Evolutionary conservation across 352 stramenopile species (phyloP), one percentile per base, ranked within the genome.

Genomic region (Globisporangium paddicum): DNA sequence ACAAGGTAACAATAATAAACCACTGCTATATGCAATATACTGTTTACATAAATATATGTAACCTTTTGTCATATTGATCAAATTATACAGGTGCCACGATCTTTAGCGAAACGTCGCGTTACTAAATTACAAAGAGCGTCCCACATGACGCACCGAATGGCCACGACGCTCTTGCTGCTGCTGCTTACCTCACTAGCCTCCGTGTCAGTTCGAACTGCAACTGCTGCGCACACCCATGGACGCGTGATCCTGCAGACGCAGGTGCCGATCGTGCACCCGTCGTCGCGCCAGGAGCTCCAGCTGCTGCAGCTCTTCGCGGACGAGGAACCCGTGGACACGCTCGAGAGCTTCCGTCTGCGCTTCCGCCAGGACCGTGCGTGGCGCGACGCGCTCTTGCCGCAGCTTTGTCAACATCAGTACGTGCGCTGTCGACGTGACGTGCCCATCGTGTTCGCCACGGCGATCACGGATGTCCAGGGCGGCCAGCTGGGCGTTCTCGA

Each of bases 261-360:
- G 34, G 40, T 63, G 14, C 26, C 57, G 19, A 58, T 63, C 37
- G 35, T 52, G 38, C 57, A 63, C 30, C 57, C 57, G 37, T 63
- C 57, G 37, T 41, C 37, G 13, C 59, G 47, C 37, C 54, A 56
- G 26, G 47, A 55, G 38, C 55, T 63, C 45, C 65, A 53, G 55
- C 42, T 46, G 37, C 71, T 83, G 46, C 8, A 75, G 51, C 19
- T 83, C 26, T 58, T 79, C 2, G 67, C 62, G 0, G 66, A 64
- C 16, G 61, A 82, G 30, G 78, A 86, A 44, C 78, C 78, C 19
- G 73, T 86, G 25, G 78, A 86, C 60, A 64, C 63, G 8, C 69
- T 88, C 50, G 78, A 86, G 51, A 49, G 48, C 21, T 81, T 88
- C 60, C 78, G 78, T 21, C 23, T 58, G 26, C 60, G 63, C 4